Percentiles rank a stretch among this genome's conserved stretches.
phyloP scores from a whole-genome alignment of 169 alveolate species.

The Cryptosporidium ryanae region DNA sequence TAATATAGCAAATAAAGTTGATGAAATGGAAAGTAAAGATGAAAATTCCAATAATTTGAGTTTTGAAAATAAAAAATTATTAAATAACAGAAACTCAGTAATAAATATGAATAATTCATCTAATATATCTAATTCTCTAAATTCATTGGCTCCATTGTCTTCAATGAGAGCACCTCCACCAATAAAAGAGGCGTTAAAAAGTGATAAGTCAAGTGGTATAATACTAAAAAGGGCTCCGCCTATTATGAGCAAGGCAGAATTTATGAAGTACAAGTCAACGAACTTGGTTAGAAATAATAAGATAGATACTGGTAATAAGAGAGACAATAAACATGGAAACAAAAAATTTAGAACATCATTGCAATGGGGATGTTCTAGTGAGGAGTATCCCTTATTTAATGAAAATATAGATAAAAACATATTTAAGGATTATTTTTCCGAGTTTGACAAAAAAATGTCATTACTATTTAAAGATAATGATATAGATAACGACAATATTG shows the following conservation, averaged over 20 bases:
- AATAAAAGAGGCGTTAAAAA: background rate
- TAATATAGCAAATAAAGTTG: conserved; percentile 25
- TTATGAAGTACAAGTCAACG: conserved; percentile 10
- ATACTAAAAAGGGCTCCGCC: conserved; percentile 62
- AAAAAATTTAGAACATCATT: conserved; percentile 35
- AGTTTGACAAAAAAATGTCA: conserved; percentile 27
- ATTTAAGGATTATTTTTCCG: conserved; percentile 44
- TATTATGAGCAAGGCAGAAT: conserved; percentile 46
- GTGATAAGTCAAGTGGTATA: background rate
- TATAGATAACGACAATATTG: background rate
- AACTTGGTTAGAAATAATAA: background rate
- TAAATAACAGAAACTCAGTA: background rate
- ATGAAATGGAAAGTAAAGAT: background rate
- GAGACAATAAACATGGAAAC: background rate
- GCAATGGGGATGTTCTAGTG: conserved; percentile 63
- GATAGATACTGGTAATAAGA: background rate
- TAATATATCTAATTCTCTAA: background rate
- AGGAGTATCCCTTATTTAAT: conserved; percentile 44
- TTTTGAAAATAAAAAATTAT: background rate
- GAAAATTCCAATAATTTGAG: background rate
- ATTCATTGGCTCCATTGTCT: background rate
- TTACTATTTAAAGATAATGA: background rate
- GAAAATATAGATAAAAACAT: background rate
- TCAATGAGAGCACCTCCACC: background rate
- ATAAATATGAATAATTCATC: background rate